phyloP scores from a whole-genome alignment of 805 yeast genomes.

The Myxozyma neotropica region DNA sequence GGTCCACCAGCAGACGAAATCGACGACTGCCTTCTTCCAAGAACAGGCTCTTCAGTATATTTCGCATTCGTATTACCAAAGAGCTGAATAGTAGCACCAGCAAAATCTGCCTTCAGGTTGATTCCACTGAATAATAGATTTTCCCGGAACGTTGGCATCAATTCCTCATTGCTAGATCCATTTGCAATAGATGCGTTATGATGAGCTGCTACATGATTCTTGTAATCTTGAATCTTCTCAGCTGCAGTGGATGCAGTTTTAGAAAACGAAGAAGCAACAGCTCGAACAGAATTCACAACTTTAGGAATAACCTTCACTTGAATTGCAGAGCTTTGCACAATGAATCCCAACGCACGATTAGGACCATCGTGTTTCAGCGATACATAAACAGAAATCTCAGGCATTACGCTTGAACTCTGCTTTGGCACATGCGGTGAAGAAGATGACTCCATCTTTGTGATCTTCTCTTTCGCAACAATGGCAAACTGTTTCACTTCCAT shows the following conservation, averaged over 20 bases:
- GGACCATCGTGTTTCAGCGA: slow-evolving; percentile 15
- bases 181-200: slow-evolving; percentile 10
- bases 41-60: slow-evolving; percentile 26
- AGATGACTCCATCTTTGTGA: not conserved
- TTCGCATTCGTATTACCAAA: slow-evolving; percentile 27
- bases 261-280: slow-evolving; percentile 7
- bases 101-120: slow-evolving; percentile 19
- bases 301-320: slow-evolving; percentile 20
- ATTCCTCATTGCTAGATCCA: not conserved
- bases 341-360: slow-evolving; percentile 15
- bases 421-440: not conserved
- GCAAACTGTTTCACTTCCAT: slow-evolving; percentile 17
- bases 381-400: slow-evolving; percentile 17
- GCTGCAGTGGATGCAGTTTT: slow-evolving; percentile 10
- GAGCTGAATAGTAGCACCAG: slow-evolving; percentile 30
- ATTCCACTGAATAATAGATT: slow-evolving; percentile 14
- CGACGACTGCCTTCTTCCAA: not conserved
- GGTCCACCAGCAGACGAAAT: not conserved
- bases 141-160: not conserved
- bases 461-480: slow-evolving; percentile 1
- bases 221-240: slow-evolving; percentile 21
- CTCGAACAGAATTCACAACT: slow-evolving; percentile 13
- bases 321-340: slow-evolving; percentile 14
- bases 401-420: slow-evolving; percentile 19
- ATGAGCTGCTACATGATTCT: slow-evolving; percentile 19